Base-by-base conservation (phyloP, 176 grass and related monocot species). In the Carex parvula region DNA sequence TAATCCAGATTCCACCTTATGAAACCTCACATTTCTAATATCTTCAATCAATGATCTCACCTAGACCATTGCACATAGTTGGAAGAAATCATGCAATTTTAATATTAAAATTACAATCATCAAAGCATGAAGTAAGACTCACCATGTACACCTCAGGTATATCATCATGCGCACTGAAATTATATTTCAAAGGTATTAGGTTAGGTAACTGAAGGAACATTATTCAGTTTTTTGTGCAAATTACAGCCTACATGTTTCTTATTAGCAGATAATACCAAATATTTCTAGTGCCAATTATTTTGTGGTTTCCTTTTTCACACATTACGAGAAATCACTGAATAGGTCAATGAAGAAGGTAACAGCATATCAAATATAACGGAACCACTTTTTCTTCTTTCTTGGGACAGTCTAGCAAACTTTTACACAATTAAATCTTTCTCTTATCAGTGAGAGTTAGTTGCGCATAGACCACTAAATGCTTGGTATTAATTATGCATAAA, bases 1-100 rank as follows among this genome's bases (percentile, higher is more conserved):
- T 60, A 98, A 87, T 20, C 96, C 96, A 84, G 70, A 85, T 85
- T 98, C 96, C 26, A 98, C 96, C 86, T 98, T 98, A 76, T 98
- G 96, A 64, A 98, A 95, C 75, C 92, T 98, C 60, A 98, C 95
- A 92, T 98, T 91, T 88, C 91, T 90, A 24, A 98, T 98, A 82
- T 98, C 96, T 88, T 98, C 93, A 63, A 98, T 91, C 63, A 98
- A 86, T 78, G 96, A 98, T 87, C 93, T 91, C 64, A 95, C 95
- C 92, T 98, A 79, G 37, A 24, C 42, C 13, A 83, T 16, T 64
- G 73, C 22, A 85, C 17, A n/a, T 18, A 80, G 21, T 90, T 52
- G 84, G 64, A 53, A 54, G 5, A 67, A 48, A 83, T 83, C 46
- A 26, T 18, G 72, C 26, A 54, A 18, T 13, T 73, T 20, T 80